Evolutionary conservation across 345 rosid species (phyloP), one percentile per base, ranked within the genome.

Genomic region (Populus ilicifolia): DNA sequence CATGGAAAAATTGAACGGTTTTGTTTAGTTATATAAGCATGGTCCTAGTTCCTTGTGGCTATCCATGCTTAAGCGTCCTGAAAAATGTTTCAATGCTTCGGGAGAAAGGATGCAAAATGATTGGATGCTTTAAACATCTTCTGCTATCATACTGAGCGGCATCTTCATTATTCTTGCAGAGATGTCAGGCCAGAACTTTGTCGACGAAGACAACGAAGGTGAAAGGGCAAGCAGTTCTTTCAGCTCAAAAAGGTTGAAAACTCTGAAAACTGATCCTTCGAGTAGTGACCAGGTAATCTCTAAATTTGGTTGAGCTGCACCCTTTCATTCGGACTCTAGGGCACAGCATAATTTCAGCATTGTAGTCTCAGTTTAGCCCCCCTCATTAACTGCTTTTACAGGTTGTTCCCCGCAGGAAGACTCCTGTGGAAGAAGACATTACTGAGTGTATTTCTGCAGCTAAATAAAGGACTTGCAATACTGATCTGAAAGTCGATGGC

Each of bases 121-220:
- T 38, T 66, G 44, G 14, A 36, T 35, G 63, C 33, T 43, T 77
- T 5, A 9, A 8, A 39, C 48, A n/a, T 13, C 27, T 4, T n/a
- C 11, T 20, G 63, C 16, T n/a, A 59, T 59, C 6, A 10, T 23
- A 59, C 64, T 59, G 29, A 59, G 5, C n/a, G 2, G 64, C 5
- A 23, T 59, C 64, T 59, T n/a, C 64, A n/a, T 59, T 27, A 59
- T 59, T 59, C 29, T 80, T 85, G 83, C 82, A 91, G 99, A 95
- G 85, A 87, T 86, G 74, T 89, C 97, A 1, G 98, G 89, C 81
- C 99, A 95, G 87, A 95, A 95, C 85, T 95, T 95, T 77, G 87
- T 80, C 9, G 91, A 90, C 44, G 93, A 90, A 79, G 90, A 81
- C 65, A 69, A 77, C 16, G 72, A 84, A 83, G 81, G 69, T 17